Base-by-base conservation (phyloP, 345 rosid genomes). In the Eucalyptus polyanthemos region DNA sequence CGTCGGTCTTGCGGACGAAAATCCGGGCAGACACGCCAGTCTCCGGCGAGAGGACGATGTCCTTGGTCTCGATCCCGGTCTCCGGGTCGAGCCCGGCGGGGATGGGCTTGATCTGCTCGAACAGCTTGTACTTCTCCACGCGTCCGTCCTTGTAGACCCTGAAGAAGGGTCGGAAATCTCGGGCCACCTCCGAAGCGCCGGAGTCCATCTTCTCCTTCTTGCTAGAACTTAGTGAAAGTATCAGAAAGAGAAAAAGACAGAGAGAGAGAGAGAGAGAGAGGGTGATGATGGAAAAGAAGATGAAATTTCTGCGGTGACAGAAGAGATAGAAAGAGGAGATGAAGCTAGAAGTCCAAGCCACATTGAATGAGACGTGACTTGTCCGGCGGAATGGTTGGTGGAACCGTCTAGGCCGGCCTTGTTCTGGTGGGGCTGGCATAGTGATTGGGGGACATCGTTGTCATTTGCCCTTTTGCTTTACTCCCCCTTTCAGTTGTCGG, bases 141-240 rank as follows among this genome's bases (percentile, higher is more conserved):
- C 89, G 89, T 3, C 95, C 95, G 87, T 94, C 95, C 88, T 90
- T 90, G 89, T 88, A 88, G 31, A 93, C 93, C 62, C 89, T 89
- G 91, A 93, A 91, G 92, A 93, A 92, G 37, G 93, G 94, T 4
- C 91, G 93, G 88, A 90, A 93, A 72, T 93, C 95, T 62, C 44
- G 91, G 40, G 86, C 62, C 15, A 90, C 80, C 50, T 93, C 93
- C 15, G 22, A 47, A 16, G 40, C 60, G 53, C 29, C 24, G 25
- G 76, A 2, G 45, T 86, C 88, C 65, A 76, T 76, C 27, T 6
- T 12, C 19, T 10, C 44, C 34, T 21, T 2, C 83, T 37, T 76
- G 83, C 47, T 21, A 76, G 47, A 76, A 40, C 85, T 1, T 3
- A 2, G 47, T 21, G 85, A 11, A 21, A 6, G 7, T 76, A 22